Conservation (phyloP, 2,329 filamentous ascomycete species). For the Diaporthe helianthi region DNA sequence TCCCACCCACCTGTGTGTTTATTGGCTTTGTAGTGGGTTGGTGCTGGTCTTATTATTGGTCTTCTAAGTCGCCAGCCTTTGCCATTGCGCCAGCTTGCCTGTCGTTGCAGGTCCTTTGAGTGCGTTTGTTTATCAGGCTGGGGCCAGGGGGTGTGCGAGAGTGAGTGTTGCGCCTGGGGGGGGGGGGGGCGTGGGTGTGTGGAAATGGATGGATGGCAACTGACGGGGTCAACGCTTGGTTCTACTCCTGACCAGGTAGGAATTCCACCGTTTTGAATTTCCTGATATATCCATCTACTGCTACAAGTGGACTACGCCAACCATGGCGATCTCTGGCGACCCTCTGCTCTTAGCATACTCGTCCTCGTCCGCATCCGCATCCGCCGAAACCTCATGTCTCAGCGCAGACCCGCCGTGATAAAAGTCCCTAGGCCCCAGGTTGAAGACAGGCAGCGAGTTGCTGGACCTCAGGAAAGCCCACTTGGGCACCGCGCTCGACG, state of each 20-base stretch:
- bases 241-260: not conserved
- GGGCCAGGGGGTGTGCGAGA: not conserved
- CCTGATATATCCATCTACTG: not conserved
- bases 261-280: not conserved
- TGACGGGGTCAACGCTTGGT: not conserved
- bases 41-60: too few relatives aligned
- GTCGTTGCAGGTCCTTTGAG: too few relatives aligned
- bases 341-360: not conserved
- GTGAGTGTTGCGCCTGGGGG: not conserved
- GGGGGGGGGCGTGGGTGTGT: too few relatives aligned
- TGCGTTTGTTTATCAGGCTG: not conserved
- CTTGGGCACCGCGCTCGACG: slow-evolving; percentile 17
- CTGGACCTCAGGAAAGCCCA: slow-evolving; percentile 30
- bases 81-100: too few relatives aligned
- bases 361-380: not conserved
- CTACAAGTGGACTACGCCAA: slow-evolving; percentile 13
- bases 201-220: too few relatives aligned
- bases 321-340: not conserved
- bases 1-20: too few relatives aligned
- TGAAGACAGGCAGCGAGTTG: slow-evolving; percentile 22
- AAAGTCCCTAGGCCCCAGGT: slow-evolving; percentile 21
- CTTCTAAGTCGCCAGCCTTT: too few relatives aligned
- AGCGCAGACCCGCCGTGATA: slow-evolving; percentile 24
- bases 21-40: too few relatives aligned
- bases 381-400: slow-evolving; percentile 3